Evolutionary conservation across 2,329 filamentous ascomycete genomes (phyloP), one percentile per base, ranked within the genome.

Genomic region (Fragosphaeria purpurea): DNA sequence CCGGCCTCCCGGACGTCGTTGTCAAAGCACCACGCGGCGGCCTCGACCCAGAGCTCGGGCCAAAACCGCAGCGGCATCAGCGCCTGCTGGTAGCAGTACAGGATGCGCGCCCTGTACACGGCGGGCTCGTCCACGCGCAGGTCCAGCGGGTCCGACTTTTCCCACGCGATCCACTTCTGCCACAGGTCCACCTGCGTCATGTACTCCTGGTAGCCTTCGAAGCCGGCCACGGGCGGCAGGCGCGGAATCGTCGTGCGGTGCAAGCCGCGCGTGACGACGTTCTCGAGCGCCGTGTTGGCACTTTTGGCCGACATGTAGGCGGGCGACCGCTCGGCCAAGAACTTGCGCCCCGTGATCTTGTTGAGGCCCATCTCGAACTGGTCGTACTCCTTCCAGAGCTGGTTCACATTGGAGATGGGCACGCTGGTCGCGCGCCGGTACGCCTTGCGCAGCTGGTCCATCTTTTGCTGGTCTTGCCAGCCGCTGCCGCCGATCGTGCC

Each of bases 381-480:
- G 64, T 97, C 90, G 62, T 98, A 98, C 62, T 98, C 91, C 65
- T 94, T 95, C 94, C 93, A 98, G 11, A 98, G 71, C 48, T 77
- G 79, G 61, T 91, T 87, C 46, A 95, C 80, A 35, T 85, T 85
- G 50, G 84, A 80, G 56, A 88, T 95, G 5, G 94, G 94, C 40
- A 96, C 80, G 57, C 81, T 83, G 52, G 96, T 87, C 11, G 91
- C 91, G 48, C 85, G 85, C 61, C 96, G 90, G 64, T 96, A 98
- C 1, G 88, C 86, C 64, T 94, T 95, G 53, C 93, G 84, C 47
- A 98, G 70, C 58, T 86, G 75, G 60, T 98, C 93, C 85, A 95
- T 95, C 74, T 98, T 98, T 64, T 97, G 93, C 68, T 91, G 86
- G 63, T 97, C 93, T 67, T 97, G 90, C 94, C 93, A 98, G 52